Base-by-base conservation (phyloP, 441 rosid genomes). In the Arabidopsis lyrata region DNA sequence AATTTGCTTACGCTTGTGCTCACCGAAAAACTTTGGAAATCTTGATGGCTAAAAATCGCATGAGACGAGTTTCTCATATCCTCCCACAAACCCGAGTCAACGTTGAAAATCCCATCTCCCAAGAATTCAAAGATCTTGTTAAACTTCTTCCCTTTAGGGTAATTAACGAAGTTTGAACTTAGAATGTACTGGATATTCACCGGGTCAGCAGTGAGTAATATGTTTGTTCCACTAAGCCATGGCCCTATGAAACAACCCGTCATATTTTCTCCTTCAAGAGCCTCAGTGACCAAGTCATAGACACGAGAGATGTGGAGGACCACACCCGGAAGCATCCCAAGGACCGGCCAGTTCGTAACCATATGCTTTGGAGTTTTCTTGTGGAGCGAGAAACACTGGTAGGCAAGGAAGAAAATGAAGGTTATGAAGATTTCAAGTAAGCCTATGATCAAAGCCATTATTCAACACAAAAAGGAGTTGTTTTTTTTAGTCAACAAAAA, bases 71-170 rank as follows among this genome's bases (percentile, higher is more conserved):
- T 73, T 50, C 83, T 77, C 59, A 72, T 73, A 45, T 32, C 57
- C 56, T 66, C 72, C 88, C 88, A 85, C 8, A 59, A 14, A 6
- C 65, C 78, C 2, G 48, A 67, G 31, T 82, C 84, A 6, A 67
- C 54, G 9, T 63, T 76, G 79, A 83, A 49, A 12, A 85, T 83
- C 8, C 76, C 77, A 29, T 82, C 77, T 24, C 86, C 87, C 9
- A 80, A 38, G 6, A 57, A 44, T 34, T 82, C 80, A 22, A 85
- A 74, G 5, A 79, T 77, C 11, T 77, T 57, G 74, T 39, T 74
- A 52, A 79, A 78, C 48, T 74, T 76, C 3, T 63, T 42, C 8
- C 87, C 87, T 48, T 82, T 81, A 6, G 73, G 59, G 49, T 78
- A 83, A 58, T 81, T 84, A 6, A 36, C 70, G 48, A 79, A 59